phyloP scores from a whole-genome alignment of 305 asterid genomes.

The Fraxinus baroniana region DNA sequence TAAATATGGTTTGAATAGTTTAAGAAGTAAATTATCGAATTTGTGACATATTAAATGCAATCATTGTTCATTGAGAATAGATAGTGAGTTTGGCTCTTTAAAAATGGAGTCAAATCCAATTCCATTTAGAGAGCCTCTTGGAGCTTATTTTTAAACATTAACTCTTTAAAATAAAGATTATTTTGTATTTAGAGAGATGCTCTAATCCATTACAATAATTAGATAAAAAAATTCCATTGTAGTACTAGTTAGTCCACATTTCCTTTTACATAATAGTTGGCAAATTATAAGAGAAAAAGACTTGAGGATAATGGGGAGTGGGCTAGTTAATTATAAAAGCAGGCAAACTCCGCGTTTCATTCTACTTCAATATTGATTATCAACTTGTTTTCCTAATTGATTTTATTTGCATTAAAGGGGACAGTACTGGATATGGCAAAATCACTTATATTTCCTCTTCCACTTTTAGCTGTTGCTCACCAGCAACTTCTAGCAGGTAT shows the following conservation, averaged over 20 bases:
- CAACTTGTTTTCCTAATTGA: slow-evolving; percentile 21
- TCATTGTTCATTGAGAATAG: too few species aligned
- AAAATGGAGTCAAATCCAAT: too few species aligned
- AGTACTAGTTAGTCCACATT: not conserved
- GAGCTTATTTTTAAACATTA: too few species aligned
- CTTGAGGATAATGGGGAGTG: not conserved
- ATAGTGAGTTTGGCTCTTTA: too few species aligned
- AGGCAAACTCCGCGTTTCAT: not conserved
- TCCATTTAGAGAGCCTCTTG: too few species aligned
- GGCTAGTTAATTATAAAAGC: not conserved
- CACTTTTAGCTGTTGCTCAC: slow-evolving; percentile 77
- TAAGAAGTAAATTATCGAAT: too few species aligned
- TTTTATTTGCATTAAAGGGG: slow-evolving; percentile 48
- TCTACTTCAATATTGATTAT: not conserved
- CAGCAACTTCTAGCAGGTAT: slow-evolving; percentile 95
- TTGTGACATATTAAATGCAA: too few species aligned
- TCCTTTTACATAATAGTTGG: not conserved
- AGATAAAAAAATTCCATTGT: not conserved
- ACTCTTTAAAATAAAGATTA: too few species aligned
- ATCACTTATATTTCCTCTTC: slow-evolving; percentile 67
- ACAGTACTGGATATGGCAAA: slow-evolving; percentile 68
- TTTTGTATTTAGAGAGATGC: too few species aligned
- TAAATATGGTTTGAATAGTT: too few species aligned
- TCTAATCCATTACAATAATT: not conserved
- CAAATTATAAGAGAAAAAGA: not conserved